A percentile compares a stretch with the other conserved stretches of the same genome.
Conservation (phyloP, 306 rosid species). For the Lagenaria siceraria region DNA sequence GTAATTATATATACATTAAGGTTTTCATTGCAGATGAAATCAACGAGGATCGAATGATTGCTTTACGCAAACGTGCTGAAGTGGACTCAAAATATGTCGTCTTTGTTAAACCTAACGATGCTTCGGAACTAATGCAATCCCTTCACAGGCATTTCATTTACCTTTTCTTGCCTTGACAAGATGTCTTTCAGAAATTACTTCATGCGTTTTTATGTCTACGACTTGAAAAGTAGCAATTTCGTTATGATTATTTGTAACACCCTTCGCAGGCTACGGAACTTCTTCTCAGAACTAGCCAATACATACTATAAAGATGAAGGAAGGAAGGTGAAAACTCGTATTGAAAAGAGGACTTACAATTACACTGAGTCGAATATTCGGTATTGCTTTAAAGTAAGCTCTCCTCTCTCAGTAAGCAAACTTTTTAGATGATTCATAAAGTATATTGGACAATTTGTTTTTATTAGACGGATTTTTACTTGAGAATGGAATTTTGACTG, state of each 20-base stretch:
- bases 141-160: slow-evolving; percentile 36
- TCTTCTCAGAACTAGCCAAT: slow-evolving; percentile 54
- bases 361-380: slow-evolving; percentile 61
- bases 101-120: slow-evolving; percentile 43
- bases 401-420: background rate
- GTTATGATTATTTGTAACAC: background rate
- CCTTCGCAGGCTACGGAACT: slow-evolving; percentile 49
- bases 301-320: slow-evolving; percentile 79
- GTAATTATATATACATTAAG: background rate
- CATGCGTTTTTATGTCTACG: background rate
- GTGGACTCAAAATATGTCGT: slow-evolving; percentile 59
- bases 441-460: background rate
- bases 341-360: slow-evolving; percentile 61
- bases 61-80: slow-evolving; percentile 83
- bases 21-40: slow-evolving; percentile 44
- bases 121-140: slow-evolving; percentile 38
- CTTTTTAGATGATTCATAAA: background rate
- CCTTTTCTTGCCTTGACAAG: background rate
- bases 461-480: background rate
- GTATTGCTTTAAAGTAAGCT: slow-evolving; percentile 75
- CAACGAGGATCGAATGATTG: slow-evolving; percentile 75
- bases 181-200: too few species aligned
- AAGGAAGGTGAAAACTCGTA: slow-evolving; percentile 51
- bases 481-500: background rate
- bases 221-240: background rate